phyloP scores from a whole-genome alignment of 1,284 basidiomycete species.

The Trichosporon coremiiforme region DNA sequence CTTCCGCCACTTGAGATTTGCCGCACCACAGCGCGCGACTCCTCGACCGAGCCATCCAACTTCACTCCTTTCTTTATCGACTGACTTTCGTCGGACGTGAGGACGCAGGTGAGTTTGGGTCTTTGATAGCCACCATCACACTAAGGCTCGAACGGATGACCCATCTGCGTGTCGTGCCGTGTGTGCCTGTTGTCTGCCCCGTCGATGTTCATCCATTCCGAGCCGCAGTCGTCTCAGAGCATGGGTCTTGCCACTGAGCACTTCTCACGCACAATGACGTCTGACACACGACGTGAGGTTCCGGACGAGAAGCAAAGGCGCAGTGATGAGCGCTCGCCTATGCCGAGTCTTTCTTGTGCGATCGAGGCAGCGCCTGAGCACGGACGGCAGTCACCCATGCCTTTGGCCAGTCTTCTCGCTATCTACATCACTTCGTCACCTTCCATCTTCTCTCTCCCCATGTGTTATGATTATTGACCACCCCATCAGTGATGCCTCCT shows the following conservation, averaged over 20 bases:
- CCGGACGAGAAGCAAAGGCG: conserved; percentile 14
- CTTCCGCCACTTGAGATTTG: background rate
- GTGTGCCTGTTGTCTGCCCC: background rate
- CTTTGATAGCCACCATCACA: background rate
- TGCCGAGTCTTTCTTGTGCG: background rate
- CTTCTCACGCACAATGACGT: conserved; percentile 9
- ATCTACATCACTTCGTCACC: background rate
- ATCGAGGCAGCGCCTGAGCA: conserved; percentile 4
- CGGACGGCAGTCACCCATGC: conserved; percentile 15
- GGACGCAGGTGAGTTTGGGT: background rate
- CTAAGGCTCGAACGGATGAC: conserved; percentile 10
- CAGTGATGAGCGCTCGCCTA: background rate
- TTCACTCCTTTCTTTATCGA: background rate
- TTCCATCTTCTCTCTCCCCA: background rate
- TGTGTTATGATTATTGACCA: conserved; percentile 4
- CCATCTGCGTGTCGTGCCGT: conserved; percentile 9
- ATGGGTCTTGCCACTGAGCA: background rate
- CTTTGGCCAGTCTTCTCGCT: background rate
- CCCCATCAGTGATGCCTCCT: conserved; percentile 20
- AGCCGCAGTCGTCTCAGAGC: background rate
- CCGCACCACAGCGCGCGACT: background rate
- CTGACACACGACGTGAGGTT: background rate
- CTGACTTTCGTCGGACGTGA: background rate
- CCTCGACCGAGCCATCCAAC: background rate
- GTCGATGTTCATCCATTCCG: background rate